These are phyloP conservation scores for Rosa multiflora DNA, from an alignment of 306 rosid species.

Conservation along the genomic window DNA sequence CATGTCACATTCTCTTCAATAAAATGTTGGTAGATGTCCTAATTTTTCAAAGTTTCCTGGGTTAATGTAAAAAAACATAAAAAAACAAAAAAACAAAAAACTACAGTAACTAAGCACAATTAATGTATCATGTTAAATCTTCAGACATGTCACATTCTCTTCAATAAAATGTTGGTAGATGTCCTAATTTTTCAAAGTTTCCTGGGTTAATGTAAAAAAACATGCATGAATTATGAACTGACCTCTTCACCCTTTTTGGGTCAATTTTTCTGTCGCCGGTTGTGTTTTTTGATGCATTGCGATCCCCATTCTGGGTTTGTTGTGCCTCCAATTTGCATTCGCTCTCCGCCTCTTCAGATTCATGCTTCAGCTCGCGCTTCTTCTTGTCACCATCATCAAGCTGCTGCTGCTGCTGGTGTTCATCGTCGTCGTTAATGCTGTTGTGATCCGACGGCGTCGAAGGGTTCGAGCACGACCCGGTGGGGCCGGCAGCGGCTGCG, in stretches of 20 bases:
- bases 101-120: too few relatives aligned
- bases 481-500: conserved; percentile 24
- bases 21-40: too few relatives aligned
- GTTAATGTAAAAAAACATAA: too few relatives aligned
- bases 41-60: too few relatives aligned
- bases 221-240: conserved; percentile 10
- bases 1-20: neutral
- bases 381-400: neutral
- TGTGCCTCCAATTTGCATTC: conserved; percentile 50
- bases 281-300: conserved; percentile 8
- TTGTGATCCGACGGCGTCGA: conserved; percentile 76
- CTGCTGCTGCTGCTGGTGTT: neutral
- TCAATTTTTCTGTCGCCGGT: conserved; percentile 59
- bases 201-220: too few relatives aligned
- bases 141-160: neutral
- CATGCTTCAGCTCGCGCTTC: conserved; percentile 48
- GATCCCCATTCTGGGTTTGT: conserved; percentile 9
- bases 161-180: too few relatives aligned
- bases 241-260: conserved; percentile 95
- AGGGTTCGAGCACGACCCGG: conserved; percentile 65
- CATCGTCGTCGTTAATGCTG: conserved; percentile 59
- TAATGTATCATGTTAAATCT: too few relatives aligned
- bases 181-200: too few relatives aligned
- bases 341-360: conserved; percentile 63
- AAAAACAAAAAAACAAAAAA: too few relatives aligned